These are phyloP conservation scores for Closterium sp. DNA, from an alignment of 139 green algal genomes.

Conservation along the genomic window DNA sequence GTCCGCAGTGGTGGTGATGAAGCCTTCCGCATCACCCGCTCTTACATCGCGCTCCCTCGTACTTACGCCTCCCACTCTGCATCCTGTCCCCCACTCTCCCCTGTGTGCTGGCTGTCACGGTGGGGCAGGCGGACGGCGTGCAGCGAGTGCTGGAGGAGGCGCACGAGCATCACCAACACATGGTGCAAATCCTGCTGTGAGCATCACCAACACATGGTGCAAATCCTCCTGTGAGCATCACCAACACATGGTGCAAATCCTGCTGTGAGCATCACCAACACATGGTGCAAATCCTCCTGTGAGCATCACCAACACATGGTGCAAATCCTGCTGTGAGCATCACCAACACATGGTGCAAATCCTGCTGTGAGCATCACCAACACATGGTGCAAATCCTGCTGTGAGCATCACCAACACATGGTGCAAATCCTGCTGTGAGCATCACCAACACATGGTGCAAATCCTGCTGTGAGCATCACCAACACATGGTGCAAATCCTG, in stretches of 20 bases:
- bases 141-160: constrained; percentile 4
- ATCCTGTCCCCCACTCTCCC: too few species aligned
- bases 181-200: constrained; percentile 9
- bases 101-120: neutral
- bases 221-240: too few species aligned
- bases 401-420: too few species aligned
- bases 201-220: neutral
- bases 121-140: constrained; percentile 8
- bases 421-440: too few species aligned
- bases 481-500: too few species aligned
- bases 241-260: neutral
- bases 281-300: too few species aligned
- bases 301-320: too few species aligned
- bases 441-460: constrained; percentile 9
- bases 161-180: constrained; percentile 19
- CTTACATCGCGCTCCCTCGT: too few species aligned
- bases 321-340: too few species aligned
- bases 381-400: too few species aligned
- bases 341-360: constrained; percentile 16
- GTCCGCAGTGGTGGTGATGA: neutral
- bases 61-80: too few species aligned
- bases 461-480: constrained; percentile 8
- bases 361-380: neutral
- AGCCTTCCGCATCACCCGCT: too few species aligned
- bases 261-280: constrained; percentile 1